These are phyloP conservation scores for Clavaria fumosa DNA, from an alignment of 768 basidiomycete genomes.

Conservation along the genomic window DNA sequence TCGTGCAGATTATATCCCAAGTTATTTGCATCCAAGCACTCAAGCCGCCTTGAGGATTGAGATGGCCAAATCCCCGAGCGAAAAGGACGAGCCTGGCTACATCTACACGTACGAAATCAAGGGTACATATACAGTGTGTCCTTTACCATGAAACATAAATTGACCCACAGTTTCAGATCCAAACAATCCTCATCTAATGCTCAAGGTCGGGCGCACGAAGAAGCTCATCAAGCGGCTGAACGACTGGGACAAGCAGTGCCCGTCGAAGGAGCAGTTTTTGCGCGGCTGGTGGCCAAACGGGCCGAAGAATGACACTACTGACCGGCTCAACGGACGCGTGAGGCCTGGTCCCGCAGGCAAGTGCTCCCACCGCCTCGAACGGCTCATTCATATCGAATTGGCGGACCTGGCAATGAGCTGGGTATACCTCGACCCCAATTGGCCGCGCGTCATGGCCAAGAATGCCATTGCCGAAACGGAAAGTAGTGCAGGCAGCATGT, in stretches of 20 bases:
- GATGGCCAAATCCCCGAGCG: constrained; percentile 29
- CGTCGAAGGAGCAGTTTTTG: constrained; percentile 57
- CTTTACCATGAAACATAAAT: too few relatives aligned
- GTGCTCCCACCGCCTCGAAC: constrained; percentile 61
- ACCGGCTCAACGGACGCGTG: constrained; percentile 52
- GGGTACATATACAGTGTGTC: too few relatives aligned
- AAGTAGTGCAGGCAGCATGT: constrained; percentile 11
- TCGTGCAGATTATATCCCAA: constrained; percentile 49
- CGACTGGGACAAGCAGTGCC: constrained; percentile 73
- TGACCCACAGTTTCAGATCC: too few relatives aligned
- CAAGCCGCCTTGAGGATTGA: constrained; percentile 37
- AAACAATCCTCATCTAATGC: too few relatives aligned
- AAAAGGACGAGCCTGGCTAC: constrained; percentile 42
- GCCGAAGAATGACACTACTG: constrained; percentile 17
- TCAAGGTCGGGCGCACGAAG: constrained; percentile 69
- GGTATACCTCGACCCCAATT: constrained; percentile 44
- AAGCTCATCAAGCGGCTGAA: constrained; percentile 60
- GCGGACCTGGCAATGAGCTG: constrained; percentile 47
- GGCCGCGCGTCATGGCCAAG: constrained; percentile 20
- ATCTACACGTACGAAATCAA: constrained; percentile 75
- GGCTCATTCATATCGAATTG: constrained; percentile 69
- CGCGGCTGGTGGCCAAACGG: constrained; percentile 56
- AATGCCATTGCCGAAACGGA: constrained; percentile 6
- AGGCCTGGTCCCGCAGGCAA: constrained; percentile 43
- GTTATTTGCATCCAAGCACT: constrained; percentile 45